These are phyloP conservation scores for Haberlea rhodopensis DNA, from an alignment of 257 asterid species.

Conservation along the genomic window DNA sequence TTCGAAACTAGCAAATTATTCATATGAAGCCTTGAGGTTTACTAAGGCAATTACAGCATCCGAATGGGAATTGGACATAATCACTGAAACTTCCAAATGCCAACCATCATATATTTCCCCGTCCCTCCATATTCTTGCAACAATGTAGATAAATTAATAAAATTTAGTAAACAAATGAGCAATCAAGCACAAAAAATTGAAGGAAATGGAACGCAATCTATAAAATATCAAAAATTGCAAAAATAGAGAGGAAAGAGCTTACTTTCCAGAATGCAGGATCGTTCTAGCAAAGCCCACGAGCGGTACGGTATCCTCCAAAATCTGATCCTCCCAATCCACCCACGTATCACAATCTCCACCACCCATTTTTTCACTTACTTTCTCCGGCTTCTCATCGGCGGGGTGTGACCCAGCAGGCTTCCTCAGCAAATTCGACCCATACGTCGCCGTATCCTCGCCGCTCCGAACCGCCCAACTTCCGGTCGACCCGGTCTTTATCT, in stretches of 20 bases:
- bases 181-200: not conserved
- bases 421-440: not conserved
- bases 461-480: not conserved
- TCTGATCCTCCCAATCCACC: conserved; percentile 97
- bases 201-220: not conserved
- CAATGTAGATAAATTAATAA: not conserved
- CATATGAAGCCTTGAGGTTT: not conserved
- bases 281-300: conserved; percentile 79
- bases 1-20: not conserved
- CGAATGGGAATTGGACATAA: not conserved
- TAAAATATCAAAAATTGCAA: not conserved
- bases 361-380: conserved; percentile 27
- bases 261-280: conserved; percentile 93
- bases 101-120: not conserved
- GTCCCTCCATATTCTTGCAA: not conserved
- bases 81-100: conserved; percentile 1
- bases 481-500: not conserved
- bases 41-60: not conserved
- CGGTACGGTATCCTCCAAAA: conserved; percentile 91
- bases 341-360: conserved; percentile 54
- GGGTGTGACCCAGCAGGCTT: not conserved
- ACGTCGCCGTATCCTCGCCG: not conserved
- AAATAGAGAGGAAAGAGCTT: conserved; percentile 13
- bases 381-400: not conserved
- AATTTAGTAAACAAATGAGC: not conserved